These are phyloP conservation scores for Magnaporthiopsis rhizophila DNA, from an alignment of 2,329 filamentous ascomycete species.

Conservation along the genomic window DNA sequence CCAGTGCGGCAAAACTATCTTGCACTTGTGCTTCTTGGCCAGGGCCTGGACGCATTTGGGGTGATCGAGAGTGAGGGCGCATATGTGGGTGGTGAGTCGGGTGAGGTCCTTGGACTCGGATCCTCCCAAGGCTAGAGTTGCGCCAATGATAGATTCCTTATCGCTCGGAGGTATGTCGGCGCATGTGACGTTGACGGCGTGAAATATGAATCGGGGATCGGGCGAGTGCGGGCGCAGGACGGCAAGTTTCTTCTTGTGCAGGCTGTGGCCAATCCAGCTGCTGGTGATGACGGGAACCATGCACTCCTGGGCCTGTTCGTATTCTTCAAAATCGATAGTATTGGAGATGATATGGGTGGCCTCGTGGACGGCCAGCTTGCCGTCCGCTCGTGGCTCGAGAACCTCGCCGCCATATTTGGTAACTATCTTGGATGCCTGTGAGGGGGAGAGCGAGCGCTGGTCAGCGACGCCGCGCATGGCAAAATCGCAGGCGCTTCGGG, in stretches of 20 bases:
- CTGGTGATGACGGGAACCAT: constrained; percentile 81
- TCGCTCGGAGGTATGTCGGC: constrained; percentile 79
- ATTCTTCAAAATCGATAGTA: constrained; percentile 88
- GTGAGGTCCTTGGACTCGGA: constrained; percentile 65
- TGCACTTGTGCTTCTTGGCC: constrained; percentile 60
- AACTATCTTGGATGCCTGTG: constrained; percentile 34
- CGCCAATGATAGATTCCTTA: constrained; percentile 86
- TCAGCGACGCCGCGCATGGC: neutral
- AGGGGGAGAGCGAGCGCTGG: neutral
- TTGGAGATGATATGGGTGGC: constrained; percentile 55
- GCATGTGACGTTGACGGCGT: constrained; percentile 73
- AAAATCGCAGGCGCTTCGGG: neutral
- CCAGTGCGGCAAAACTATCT: constrained; percentile 92
- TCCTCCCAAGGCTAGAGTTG: constrained; percentile 82
- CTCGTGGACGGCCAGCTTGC: constrained; percentile 37
- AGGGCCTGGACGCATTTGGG: constrained; percentile 58
- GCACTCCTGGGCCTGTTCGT: constrained; percentile 61
- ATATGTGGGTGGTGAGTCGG: constrained; percentile 77
- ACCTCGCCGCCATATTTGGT: constrained; percentile 43
- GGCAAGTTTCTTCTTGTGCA: constrained; percentile 61
- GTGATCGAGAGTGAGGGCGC: constrained; percentile 69
- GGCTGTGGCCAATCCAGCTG: constrained; percentile 67
- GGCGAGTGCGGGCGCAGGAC: constrained; percentile 82
- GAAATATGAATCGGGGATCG: constrained; percentile 85
- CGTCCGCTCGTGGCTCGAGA: constrained; percentile 38